phyloP scores from a whole-genome alignment of 164 flowering plant genomes.

The grape (Vitis vinifera) region ASM3070453v1 NC_081814.1:22743001-22743500 shows the following conservation, averaged over 20 bases:
- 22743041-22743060: constrained; percentile 38
- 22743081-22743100: constrained; percentile 39
- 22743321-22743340: constrained; percentile 33
- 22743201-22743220: constrained; percentile 61
- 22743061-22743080: constrained; percentile 10
- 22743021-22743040: constrained; percentile 45
- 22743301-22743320: constrained; percentile 32
- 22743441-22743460: constrained; percentile 52
- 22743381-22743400: constrained; percentile 36
- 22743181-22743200: constrained; percentile 60
- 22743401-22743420: constrained; percentile 12
- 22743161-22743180: constrained; percentile 54
- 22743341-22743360: constrained; percentile 45
- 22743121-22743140: constrained; percentile 73
- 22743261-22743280: constrained; percentile 67
- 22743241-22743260: constrained; percentile 56
- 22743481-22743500: constrained; percentile 21
- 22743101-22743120: constrained; percentile 69
- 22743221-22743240: constrained; percentile 56
- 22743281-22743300: constrained; percentile 50
- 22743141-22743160: constrained; percentile 77
- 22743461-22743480: constrained; percentile 32
- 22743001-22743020: constrained; percentile 61
- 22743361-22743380: constrained; percentile 35
- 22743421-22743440: constrained; percentile 41